phyloP scores from a whole-genome alignment of 208 protist genomes.

The Vickermania spadyakhi region DNA sequence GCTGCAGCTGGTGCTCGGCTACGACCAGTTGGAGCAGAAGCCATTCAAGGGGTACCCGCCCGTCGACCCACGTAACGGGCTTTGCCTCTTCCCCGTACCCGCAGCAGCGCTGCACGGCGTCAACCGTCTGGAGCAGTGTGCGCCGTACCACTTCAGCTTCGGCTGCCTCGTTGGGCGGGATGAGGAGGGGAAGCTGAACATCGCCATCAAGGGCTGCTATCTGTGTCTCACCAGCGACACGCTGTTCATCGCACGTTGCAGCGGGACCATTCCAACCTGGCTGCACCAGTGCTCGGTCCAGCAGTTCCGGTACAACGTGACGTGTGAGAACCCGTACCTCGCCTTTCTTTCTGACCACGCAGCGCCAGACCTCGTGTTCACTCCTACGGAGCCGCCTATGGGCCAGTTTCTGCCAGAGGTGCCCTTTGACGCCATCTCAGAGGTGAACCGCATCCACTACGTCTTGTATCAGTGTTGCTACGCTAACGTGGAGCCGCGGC shows the following conservation, averaged over 20 bases:
- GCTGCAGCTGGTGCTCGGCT: constrained; percentile 2
- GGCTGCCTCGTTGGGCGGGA: constrained; percentile 22
- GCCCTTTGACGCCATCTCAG: constrained; percentile 16
- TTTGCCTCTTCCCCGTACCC: constrained; percentile 33
- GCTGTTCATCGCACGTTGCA: constrained; percentile 33
- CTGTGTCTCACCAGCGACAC: constrained; percentile 50
- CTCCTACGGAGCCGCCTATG: constrained; percentile 19
- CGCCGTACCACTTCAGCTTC: constrained; percentile 39
- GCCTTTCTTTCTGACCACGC: constrained; percentile 31
- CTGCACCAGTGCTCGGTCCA: constrained; percentile 20
- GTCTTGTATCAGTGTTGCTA: constrained; percentile 43
- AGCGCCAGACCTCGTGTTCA: constrained; percentile 32
- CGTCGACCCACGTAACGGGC: constrained; percentile 54
- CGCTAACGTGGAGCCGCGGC: constrained; percentile 20
- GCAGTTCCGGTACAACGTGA: constrained; percentile 29
- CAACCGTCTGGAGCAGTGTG: constrained; percentile 34
- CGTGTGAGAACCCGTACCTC: constrained; percentile 16
- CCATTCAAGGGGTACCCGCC: constrained; percentile 33
- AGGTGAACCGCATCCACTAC: constrained; percentile 17
- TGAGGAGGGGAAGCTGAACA: constrained; percentile 4
- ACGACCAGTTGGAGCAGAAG: constrained; percentile 4
- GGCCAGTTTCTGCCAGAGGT: constrained; percentile 7
- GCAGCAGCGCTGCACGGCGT: constrained; percentile 32
- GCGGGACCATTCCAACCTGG: constrained; percentile 39
- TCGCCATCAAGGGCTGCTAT: constrained; percentile 15